Base-by-base conservation (phyloP, 2,329 filamentous ascomycete genomes). In the Geosmithia putterillii region DNA sequence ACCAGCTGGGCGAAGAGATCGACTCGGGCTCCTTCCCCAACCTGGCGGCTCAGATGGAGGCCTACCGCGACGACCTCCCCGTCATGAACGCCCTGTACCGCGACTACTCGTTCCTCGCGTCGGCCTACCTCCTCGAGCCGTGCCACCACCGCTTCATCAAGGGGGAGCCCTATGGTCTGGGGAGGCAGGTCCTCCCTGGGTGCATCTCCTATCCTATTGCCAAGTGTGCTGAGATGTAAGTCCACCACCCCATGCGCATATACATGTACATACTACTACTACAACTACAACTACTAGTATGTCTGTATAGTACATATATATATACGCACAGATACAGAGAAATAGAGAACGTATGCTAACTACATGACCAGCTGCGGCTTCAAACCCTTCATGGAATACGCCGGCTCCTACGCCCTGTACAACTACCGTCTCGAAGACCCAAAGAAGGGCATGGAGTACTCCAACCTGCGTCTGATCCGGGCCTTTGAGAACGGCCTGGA, bases 401-500 rank as follows among this genome's bases (percentile, higher is more conserved):
- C 74, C 45, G 79, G 75, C 46, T 81, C 72, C 43, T 82, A 81
- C 55, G 81, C 77, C 42, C 73, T 81, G 50, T 83, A 72, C 69
- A 83, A 82, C 65, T 84, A 81, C 63, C 74, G 64, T 44, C 71
- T 76, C 32, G 64, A 69, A 46, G 73, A 79, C 56, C 79, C 73
- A 28, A 59, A 61, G 42, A 62, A 54, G 19, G 77, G 77, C 10
- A 67, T 82, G 42, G 67, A 73, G 34, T 81, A 81, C 55, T 66
- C 71, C 52, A 83, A 83, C 66, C 71, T 95, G 20, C 83, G 87
- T 10, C 77, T 95, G 25, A 81, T 95, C 56, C 85, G 90, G 32
- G 90, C 87, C 20, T 96, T 95, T 54, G 89, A 95, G 64, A 77
- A 83, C 53, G 90, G 90, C 14, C 78, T 95, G 8, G 85, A 95